Base-by-base conservation (phyloP, 1,284 basidiomycete genomes). In the Apiotrichum montevideense region DNA sequence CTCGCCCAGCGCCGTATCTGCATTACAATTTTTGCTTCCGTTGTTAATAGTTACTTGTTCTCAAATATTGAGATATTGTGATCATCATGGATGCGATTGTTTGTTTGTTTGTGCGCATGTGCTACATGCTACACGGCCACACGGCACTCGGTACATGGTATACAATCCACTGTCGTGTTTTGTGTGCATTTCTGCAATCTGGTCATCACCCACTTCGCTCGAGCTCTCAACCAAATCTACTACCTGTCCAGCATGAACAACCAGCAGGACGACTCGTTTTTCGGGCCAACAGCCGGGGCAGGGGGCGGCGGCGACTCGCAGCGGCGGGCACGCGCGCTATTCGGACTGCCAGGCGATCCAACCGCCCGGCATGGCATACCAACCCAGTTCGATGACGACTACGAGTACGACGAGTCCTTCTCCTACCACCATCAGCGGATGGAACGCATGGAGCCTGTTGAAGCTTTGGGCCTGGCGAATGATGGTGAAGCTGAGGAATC, bases 201-300 rank as follows among this genome's bases (percentile, higher is more conserved):
- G 2, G 29, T 29, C 29, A 29, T 29, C 29, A 29, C 29, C 29
- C 29, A 29, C 29, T 29, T 3, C 29, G 29, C 29, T 29, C 29
- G 29, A 29, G 29, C 29, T 29, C 29, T 29, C 29, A 29, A 29
- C 29, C 29, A 29, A 29, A 29, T 29, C 29, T 29, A 29, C 29
- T 29, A 3, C 29, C 29, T 3, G 29, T 3, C n/a, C 41, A 42
- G 3, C 49, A 58, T 51, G 53, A 52, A 51, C 41, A 34, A 13
- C 7, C 46, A 49, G 37, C 47, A 51, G 39, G 56, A 61, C 55
- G 59, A 61, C 59, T 57, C 56, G 9, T 61, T 61, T 47, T 61
- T 61, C 46, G 54, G 34, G 2, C 59, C 59, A 29, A 33, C 51
- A 5, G 41, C 41, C 41, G 11, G n/a, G 13, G 37, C 37, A 39